Conservation (phyloP, 495 filamentous ascomycete genomes). For the Hypoxylon cercidicola region DNA sequence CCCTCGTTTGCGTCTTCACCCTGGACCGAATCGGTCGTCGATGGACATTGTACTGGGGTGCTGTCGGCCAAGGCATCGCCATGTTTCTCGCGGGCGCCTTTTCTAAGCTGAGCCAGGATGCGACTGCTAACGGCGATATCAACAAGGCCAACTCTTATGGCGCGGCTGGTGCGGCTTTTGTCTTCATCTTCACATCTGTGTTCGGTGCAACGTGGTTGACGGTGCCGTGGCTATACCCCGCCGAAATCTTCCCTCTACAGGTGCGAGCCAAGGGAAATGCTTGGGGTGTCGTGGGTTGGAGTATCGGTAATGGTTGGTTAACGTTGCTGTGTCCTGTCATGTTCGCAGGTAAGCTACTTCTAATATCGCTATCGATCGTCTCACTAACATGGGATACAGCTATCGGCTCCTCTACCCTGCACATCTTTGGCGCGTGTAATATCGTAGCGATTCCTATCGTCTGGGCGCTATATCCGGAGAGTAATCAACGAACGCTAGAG, state of each 20-base stretch:
- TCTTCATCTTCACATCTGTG: constrained; percentile 74
- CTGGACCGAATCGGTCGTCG: constrained; percentile 75
- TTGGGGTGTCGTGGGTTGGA: constrained; percentile 81
- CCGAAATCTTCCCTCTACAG: constrained; percentile 76
- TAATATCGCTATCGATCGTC: not conserved
- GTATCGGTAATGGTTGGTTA: constrained; percentile 71
- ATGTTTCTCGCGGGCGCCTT: constrained; percentile 61
- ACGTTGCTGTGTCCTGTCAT: constrained; percentile 72
- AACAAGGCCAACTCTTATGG: constrained; percentile 63
- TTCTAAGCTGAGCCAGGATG: constrained; percentile 50
- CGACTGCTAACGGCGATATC: constrained; percentile 44
- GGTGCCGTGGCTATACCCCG: constrained; percentile 76
- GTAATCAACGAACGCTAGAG: constrained; percentile 73
- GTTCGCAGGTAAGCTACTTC: constrained; percentile 54
- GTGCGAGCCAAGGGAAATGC: constrained; percentile 76
- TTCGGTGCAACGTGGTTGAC: constrained; percentile 80
- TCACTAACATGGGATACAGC: constrained; percentile 37
- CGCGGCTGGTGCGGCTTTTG: constrained; percentile 71
- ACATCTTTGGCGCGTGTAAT: constrained; percentile 73
- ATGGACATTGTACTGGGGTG: constrained; percentile 75
- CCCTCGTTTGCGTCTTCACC: constrained; percentile 72
- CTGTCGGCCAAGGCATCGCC: constrained; percentile 70
- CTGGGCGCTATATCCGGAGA: constrained; percentile 76
- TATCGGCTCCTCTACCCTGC: constrained; percentile 72
- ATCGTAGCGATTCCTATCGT: constrained; percentile 71